Conservation (phyloP, 371 early-diverging fungal species). For the Actinomucor elegans region DNA sequence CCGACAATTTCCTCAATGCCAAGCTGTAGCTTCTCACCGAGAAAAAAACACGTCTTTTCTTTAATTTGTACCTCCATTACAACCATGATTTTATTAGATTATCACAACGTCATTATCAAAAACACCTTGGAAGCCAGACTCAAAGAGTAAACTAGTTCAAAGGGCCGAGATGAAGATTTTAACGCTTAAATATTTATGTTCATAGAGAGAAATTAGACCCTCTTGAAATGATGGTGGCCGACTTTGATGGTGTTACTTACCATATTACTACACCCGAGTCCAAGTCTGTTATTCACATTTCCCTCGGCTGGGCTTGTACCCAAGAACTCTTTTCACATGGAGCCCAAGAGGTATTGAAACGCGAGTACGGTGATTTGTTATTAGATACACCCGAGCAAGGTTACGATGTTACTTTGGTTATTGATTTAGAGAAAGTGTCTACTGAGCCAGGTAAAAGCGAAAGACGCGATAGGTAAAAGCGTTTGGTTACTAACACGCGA, state of each 20-base stretch:
- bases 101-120: slow-evolving; percentile 68
- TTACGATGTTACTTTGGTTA: slow-evolving; percentile 80
- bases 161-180: not conserved
- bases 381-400: slow-evolving; percentile 66
- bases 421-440: slow-evolving; percentile 80
- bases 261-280: slow-evolving; percentile 76
- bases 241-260: slow-evolving; percentile 95
- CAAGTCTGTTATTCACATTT: slow-evolving; percentile 71
- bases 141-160: slow-evolving; percentile 46
- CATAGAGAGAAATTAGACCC: slow-evolving; percentile 78
- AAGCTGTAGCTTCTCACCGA: not conserved
- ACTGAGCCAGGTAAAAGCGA: slow-evolving; percentile 59
- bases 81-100: slow-evolving; percentile 70
- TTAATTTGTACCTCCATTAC: too few species aligned
- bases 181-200: not conserved
- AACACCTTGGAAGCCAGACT: slow-evolving; percentile 60
- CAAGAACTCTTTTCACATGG: slow-evolving; percentile 78
- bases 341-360: slow-evolving; percentile 73
- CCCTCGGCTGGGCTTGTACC: slow-evolving; percentile 84
- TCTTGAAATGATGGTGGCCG: slow-evolving; percentile 83
- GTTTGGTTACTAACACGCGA: not conserved
- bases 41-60: not conserved
- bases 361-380: slow-evolving; percentile 79
- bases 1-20: too few species aligned
- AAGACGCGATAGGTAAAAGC: not conserved